phyloP scores from a whole-genome alignment of 2,329 filamentous ascomycete species.

The Endocalyx cinctus region DNA sequence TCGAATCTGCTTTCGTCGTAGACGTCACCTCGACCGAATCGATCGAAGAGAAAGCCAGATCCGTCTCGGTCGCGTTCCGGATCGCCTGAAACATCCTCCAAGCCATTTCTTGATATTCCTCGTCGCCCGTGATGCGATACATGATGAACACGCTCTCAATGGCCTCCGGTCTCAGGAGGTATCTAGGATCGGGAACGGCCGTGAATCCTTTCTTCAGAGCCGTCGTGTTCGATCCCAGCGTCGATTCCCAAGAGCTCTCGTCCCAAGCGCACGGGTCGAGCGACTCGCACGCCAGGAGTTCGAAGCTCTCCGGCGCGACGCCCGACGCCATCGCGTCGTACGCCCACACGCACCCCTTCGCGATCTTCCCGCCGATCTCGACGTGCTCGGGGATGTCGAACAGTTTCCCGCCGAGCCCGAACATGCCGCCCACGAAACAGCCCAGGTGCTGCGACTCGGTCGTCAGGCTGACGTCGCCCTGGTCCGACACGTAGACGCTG shows the following conservation, averaged over 20 bases:
- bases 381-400: slow-evolving; percentile 38
- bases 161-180: slow-evolving; percentile 41
- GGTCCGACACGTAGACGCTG: neutral
- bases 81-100: slow-evolving; percentile 46
- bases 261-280: slow-evolving; percentile 33
- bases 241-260: slow-evolving; percentile 26
- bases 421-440: slow-evolving; percentile 1
- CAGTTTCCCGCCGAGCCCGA: slow-evolving; percentile 27
- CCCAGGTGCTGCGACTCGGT: neutral
- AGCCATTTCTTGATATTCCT: slow-evolving; percentile 40
- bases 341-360: slow-evolving; percentile 49
- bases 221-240: neutral
- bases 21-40: slow-evolving; percentile 43
- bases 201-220: slow-evolving; percentile 50
- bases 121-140: slow-evolving; percentile 41
- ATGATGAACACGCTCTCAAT: slow-evolving; percentile 46
- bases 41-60: slow-evolving; percentile 39
- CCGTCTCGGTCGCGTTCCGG: slow-evolving; percentile 34
- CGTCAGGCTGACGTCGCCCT: neutral
- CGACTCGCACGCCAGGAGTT: slow-evolving; percentile 34
- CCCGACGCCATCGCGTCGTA: slow-evolving; percentile 47
- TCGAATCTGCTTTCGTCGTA: slow-evolving; percentile 20
- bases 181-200: slow-evolving; percentile 43
- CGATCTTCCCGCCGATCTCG: slow-evolving; percentile 37
- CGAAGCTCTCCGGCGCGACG: slow-evolving; percentile 51